Conservation (phyloP, 176 grass and related monocot genomes). For the Bothriochloa decipiens region DNA sequence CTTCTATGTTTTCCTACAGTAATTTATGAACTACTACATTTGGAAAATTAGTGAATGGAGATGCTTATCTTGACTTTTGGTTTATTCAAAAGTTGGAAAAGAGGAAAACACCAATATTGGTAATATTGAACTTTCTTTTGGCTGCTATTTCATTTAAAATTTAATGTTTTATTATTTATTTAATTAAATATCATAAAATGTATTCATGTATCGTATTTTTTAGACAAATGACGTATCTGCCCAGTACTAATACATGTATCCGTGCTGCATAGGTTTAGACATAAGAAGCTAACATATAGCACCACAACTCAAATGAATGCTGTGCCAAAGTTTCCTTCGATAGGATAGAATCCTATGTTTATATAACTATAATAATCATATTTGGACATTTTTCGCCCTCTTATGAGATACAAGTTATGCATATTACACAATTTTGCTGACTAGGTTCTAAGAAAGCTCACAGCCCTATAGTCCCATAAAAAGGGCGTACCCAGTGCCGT, state of each 20-base stretch:
- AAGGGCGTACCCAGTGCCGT: too few relatives aligned
- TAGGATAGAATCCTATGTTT: slow-evolving; percentile 11
- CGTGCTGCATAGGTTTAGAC: not conserved
- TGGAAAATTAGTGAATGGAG: not conserved
- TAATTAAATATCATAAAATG: not conserved
- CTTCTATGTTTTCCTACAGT: not conserved
- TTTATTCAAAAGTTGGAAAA: not conserved
- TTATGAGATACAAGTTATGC: slow-evolving; percentile 10
- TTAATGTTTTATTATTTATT: not conserved
- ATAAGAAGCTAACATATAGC: not conserved
- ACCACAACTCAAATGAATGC: not conserved
- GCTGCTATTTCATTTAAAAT: not conserved
- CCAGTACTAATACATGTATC: not conserved
- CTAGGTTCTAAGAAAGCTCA: not conserved
- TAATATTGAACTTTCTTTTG: not conserved
- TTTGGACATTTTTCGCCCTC: not conserved
- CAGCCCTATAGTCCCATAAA: slow-evolving; percentile 3
- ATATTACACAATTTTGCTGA: slow-evolving; percentile 4
- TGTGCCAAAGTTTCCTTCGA: slow-evolving; percentile 1
- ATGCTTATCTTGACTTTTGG: not conserved
- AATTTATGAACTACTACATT: not conserved
- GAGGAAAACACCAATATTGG: not conserved
- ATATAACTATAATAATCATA: slow-evolving; percentile 21
- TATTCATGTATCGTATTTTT: not conserved
- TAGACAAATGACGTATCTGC: not conserved